These are phyloP conservation scores for Epichloe hybrida DNA, from an alignment of 2,329 filamentous ascomycete species.

Conservation along the genomic window DNA sequence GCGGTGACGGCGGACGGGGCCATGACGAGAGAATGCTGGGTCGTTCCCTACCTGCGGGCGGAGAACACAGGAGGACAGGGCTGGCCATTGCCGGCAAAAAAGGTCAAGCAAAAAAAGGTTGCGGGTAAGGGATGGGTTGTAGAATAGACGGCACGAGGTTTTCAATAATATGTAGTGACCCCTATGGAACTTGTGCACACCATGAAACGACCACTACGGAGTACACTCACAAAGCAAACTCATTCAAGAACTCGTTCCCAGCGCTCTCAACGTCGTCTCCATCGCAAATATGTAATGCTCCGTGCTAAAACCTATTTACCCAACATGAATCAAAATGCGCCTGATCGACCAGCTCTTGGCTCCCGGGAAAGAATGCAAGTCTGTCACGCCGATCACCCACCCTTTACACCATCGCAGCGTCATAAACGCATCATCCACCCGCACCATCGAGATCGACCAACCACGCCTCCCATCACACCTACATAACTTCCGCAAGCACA, in stretches of 20 bases:
- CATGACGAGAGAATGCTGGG: conserved; percentile 60
- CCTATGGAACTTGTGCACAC: no score
- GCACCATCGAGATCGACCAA: background rate
- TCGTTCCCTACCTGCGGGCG: conserved; percentile 62
- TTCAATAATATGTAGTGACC: no score
- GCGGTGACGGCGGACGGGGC: conserved; percentile 23
- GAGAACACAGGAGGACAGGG: conserved; percentile 54
- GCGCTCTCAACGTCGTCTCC: no score
- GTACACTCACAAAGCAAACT: no score
- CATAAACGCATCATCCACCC: conserved; percentile 1
- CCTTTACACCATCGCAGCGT: conserved; percentile 1
- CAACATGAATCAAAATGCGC: no score
- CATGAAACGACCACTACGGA: no score
- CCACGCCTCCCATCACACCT: background rate
- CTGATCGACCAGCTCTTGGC: no score
- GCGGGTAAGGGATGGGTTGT: conserved; percentile 62
- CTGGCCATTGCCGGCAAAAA: conserved; percentile 78
- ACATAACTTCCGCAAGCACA: background rate
- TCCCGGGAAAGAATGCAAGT: background rate
- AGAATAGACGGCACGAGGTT: conserved; percentile 24
- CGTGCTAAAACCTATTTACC: no score
- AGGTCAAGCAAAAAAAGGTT: conserved; percentile 66
- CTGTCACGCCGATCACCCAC: background rate
- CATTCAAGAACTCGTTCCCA: no score
- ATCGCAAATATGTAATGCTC: no score